Base-by-base conservation (phyloP, 2,329 filamentous ascomycete species). In the Fusarium camptoceras region DNA sequence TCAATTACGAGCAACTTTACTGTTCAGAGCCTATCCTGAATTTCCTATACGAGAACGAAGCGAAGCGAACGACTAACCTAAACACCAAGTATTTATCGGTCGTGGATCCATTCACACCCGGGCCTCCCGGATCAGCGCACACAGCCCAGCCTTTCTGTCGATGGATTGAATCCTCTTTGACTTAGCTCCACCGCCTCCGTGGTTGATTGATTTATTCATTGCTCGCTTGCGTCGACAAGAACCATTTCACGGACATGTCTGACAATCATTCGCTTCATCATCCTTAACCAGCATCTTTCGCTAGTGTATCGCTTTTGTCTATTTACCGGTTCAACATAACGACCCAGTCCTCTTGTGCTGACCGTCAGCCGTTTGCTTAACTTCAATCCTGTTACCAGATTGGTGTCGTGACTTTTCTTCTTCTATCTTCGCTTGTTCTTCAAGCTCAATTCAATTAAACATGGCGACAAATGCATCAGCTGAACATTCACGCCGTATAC, bases 51-150 rank as follows among this genome's bases (percentile, higher is more conserved):
- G 61, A 66, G 30, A 61, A 61, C 61, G 48, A 59, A 59, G n/a
- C 34, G 20, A 27, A 61, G 20, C 55, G 28, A 34, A 34, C 51
- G 28, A 56, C 41, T 7, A 54, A 61, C 61, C 61, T 66, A 58
- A 71, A 71, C 67, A 71, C 67, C 67, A 71, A 56, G 66, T 59
- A 70, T 64, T 41, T 59, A 70, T 64, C 48, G 42, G 50, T 64
- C 70, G 61, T 59, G 49, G 61, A 55, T 73, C 64, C 63, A 74
- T 74, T 60, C 70, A 74, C 62, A 44, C 61, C 73, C 73, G 73
- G 64, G 47, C 54, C 43, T 63, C 66, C 73, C 73, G 73, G 72
- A 74, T 59, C 56, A 66, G 66, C 70, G 55, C 68, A 71, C 61
- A 71, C 53, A 50, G 53, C 59, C 66, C 59, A 41, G 39, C 37